Evolutionary conservation across 176 grass and related monocot species (phyloP).

Genomic region (Lolium multiflorum): DNA sequence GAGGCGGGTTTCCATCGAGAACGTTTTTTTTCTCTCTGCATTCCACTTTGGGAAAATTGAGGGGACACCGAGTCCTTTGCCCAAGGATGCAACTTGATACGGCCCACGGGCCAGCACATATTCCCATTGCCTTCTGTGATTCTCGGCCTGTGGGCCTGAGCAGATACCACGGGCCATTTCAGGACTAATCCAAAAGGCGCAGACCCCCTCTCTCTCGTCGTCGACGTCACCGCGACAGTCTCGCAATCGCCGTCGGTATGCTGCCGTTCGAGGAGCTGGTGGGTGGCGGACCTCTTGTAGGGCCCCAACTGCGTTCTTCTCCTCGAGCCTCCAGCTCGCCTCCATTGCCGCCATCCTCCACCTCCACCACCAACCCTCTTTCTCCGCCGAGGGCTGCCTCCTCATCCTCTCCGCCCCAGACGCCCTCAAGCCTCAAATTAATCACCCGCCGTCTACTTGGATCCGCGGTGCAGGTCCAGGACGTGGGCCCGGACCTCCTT

Average conservation of each 20-base stretch:
- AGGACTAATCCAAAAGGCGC: not conserved
- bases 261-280: slow-evolving; percentile 41
- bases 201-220: not conserved
- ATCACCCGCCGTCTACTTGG: slow-evolving; percentile 49
- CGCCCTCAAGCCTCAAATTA: slow-evolving; percentile 48
- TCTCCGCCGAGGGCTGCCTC: slow-evolving; percentile 38
- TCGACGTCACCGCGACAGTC: not conserved
- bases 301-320: no score
- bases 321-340: no score
- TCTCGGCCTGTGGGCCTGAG: not conserved
- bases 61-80: no score
- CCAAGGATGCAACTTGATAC: not conserved
- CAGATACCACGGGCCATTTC: not conserved
- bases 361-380: slow-evolving; percentile 44
- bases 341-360: slow-evolving; percentile 55
- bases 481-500: slow-evolving; percentile 60
- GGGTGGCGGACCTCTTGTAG: slow-evolving; percentile 66
- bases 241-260: no score
- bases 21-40: not conserved
- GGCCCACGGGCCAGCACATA: not conserved
- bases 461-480: slow-evolving; percentile 37
- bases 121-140: not conserved
- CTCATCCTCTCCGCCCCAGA: slow-evolving; percentile 79
- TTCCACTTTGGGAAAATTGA: no score
- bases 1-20: not conserved